A percentile compares a stretch with the other conserved stretches of the same genome.
Evolutionary conservation across 2,329 filamentous ascomycete species (phyloP).

Genomic region (Aquanectria penicillioides): DNA sequence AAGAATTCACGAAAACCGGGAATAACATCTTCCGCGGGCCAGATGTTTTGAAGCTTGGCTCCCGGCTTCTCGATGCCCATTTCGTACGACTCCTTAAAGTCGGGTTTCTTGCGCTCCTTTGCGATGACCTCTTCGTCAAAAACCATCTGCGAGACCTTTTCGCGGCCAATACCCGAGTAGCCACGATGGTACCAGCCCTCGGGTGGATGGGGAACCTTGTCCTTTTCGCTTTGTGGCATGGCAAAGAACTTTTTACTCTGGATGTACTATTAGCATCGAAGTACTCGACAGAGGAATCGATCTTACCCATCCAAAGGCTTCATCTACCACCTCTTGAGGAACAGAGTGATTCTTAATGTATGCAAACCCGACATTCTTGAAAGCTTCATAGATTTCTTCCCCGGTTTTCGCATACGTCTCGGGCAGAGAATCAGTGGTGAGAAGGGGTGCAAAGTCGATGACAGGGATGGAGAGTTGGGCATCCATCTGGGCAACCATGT

Average conservation of each 20-base stretch:
- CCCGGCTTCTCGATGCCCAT: conserved; percentile 47
- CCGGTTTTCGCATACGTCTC: conserved; percentile 22
- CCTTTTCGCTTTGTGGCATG: conserved; percentile 42
- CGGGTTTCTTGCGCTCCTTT: conserved; percentile 42
- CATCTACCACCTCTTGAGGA: conserved; percentile 45
- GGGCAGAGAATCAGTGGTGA: conserved; percentile 9
- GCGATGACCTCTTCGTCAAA: conserved; percentile 39
- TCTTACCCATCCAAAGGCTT: conserved; percentile 50
- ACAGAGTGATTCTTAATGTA: conserved; percentile 50
- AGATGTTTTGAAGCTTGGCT: conserved; percentile 34
- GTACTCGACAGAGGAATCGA: neutral
- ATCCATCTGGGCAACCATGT: neutral
- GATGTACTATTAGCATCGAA: conserved; percentile 18
- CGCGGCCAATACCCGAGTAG: conserved; percentile 45
- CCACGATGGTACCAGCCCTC: conserved; percentile 47
- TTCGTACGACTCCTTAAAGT: conserved; percentile 53
- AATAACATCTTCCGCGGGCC: conserved; percentile 32
- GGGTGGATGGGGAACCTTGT: conserved; percentile 42
- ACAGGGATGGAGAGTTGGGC: conserved; percentile 29
- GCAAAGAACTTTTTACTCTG: conserved; percentile 43
- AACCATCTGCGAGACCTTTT: conserved; percentile 46
- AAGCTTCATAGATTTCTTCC: conserved; percentile 41
- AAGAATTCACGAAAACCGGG: conserved; percentile 35
- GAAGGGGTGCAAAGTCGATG: conserved; percentile 32
- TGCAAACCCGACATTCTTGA: conserved; percentile 46